Evolutionary conservation across 2,329 filamentous ascomycete genomes (phyloP), one percentile per base, ranked within the genome.

Genomic region (Cryphonectria japonica): DNA sequence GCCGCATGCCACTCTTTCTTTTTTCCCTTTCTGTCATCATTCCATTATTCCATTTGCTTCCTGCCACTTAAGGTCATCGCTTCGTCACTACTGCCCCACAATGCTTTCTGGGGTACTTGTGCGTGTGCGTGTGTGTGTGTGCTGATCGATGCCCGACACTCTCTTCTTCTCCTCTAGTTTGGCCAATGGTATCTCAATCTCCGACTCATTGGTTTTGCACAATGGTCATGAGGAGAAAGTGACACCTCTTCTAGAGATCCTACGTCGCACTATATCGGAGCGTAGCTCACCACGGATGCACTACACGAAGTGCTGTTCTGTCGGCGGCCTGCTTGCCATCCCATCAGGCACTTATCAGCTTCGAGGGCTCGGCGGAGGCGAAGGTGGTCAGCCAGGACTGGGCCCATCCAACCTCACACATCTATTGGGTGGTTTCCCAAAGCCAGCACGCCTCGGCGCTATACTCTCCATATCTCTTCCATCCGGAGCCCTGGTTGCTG

Each of bases 361-460:
- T 19, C 32, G 59, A 37, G 59, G 13, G 59, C 59, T 61, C 34
- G 34, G 32, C 32, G 11, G 34, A 26, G 34, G 59, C 59, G 2
- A 19, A 61, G 59, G 59, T 61, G 59, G 59, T 32, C 59, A 39
- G 59, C 59, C 59, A 39, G 29, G 59, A 26, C 32, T 22, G 59
- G 59, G 32, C 59, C 22, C 22, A 22, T 3, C 3, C 14, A 60
- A 16, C 32, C 57, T 34, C 43, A 46, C 43, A 46, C 43, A 46
- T 29, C 29, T 16, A 60, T 19, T 60, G 26, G 32, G 16, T 8
- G 32, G 9, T n/a, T 22, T 19, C 32, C 1, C 19, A 32, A 29
- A 5, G 57, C 57, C 19, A 16, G n/a, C 26, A 13, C 32, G 13
- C 29, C 16, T 59, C 54, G 54, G 54, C 54, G 26, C 26, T 29